phyloP scores from a whole-genome alignment of 208 protist species.

The Sergeia podlipaevii region DNA sequence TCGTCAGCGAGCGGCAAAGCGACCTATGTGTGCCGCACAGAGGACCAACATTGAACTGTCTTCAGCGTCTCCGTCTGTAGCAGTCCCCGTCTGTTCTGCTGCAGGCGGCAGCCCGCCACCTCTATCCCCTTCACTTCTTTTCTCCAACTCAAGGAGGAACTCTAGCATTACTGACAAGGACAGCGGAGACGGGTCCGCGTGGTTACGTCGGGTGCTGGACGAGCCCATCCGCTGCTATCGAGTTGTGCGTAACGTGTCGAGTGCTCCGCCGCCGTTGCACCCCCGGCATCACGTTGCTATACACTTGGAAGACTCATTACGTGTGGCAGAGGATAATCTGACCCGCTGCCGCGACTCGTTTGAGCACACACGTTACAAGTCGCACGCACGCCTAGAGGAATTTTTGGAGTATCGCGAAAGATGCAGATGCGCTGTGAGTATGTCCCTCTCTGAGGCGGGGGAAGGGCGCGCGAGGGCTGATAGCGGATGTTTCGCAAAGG shows the following conservation, averaged over 20 bases:
- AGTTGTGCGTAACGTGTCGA: constrained; percentile 21
- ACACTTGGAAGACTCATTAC: background rate
- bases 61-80: too few relatives aligned
- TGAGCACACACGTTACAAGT: constrained; percentile 42
- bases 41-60: too few relatives aligned
- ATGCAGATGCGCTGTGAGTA: constrained; percentile 43
- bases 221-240: constrained; percentile 52
- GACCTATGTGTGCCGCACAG: too few relatives aligned
- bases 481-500: too few relatives aligned
- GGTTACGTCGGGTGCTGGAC: constrained; percentile 13
- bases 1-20: too few relatives aligned
- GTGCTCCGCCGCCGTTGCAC: background rate
- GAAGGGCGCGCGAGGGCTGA: too few relatives aligned
- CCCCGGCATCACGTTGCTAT: background rate
- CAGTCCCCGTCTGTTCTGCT: too few relatives aligned
- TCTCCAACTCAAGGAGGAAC: too few relatives aligned
- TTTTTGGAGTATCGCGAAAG: constrained; percentile 35
- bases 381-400: constrained; percentile 52
- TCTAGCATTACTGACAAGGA: background rate
- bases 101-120: too few relatives aligned
- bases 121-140: too few relatives aligned
- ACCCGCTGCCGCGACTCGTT: constrained; percentile 39
- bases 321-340: constrained; percentile 13
- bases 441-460: background rate
- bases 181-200: too few relatives aligned